Conservation (phyloP, 73 alveolate species). For the Symbiodinium natans region DNA sequence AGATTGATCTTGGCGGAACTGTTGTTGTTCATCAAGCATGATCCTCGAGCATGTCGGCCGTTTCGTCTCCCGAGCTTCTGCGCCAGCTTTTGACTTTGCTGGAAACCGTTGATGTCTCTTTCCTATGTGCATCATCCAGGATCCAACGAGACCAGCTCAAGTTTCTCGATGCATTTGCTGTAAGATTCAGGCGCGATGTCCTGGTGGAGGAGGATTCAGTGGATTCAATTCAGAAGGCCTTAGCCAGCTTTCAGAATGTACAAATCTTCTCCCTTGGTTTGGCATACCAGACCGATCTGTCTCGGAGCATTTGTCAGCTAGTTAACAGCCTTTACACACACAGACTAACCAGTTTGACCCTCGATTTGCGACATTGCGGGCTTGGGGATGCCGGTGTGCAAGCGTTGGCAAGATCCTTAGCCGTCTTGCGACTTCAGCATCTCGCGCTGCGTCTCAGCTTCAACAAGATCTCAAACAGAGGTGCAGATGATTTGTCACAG, state of each 20-base stretch:
- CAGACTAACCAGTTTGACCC: neutral
- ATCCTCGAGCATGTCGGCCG: conserved; percentile 19
- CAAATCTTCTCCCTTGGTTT: conserved; percentile 3
- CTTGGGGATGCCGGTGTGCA: conserved; percentile 48
- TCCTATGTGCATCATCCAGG: conserved; percentile 47
- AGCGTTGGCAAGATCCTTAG: conserved; percentile 2
- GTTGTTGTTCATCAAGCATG: neutral
- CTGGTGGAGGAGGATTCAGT: conserved; percentile 13
- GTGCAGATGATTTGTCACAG: conserved; percentile 48
- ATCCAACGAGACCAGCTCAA: conserved; percentile 40
- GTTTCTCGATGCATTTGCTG: conserved; percentile 20
- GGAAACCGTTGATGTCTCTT: neutral
- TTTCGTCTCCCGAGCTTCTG: conserved; percentile 20
- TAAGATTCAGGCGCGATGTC: conserved; percentile 20
- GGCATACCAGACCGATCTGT: conserved; percentile 31
- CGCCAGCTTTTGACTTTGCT: conserved; percentile 63
- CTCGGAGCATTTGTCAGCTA: neutral
- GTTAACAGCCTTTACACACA: neutral
- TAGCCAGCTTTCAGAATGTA: conserved; percentile 1
- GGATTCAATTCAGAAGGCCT: conserved; percentile 13
- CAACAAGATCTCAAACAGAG: conserved; percentile 60
- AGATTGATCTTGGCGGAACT: too few species aligned
- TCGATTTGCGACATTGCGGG: conserved; percentile 42
- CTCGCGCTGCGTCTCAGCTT: conserved; percentile 61
- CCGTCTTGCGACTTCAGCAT: neutral